phyloP scores from a whole-genome alignment of 2,329 filamentous ascomycete genomes.

The Diaporthe citrichinensis region DNA sequence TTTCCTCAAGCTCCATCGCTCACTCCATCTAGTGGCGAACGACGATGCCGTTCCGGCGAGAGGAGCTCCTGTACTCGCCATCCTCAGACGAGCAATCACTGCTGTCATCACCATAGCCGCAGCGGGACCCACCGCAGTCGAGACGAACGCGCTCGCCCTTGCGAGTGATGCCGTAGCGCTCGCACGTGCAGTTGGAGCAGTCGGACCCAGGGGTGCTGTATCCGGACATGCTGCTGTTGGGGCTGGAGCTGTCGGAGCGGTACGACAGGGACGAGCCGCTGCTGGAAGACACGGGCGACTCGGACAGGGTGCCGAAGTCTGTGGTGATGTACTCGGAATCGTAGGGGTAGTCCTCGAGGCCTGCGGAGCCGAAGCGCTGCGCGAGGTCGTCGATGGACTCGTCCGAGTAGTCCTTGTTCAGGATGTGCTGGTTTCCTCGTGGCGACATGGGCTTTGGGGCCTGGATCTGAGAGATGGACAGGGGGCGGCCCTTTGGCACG shows the following conservation, averaged over 20 bases:
- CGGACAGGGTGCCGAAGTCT: conserved; percentile 64
- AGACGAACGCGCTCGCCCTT: conserved; percentile 94
- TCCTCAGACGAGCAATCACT: conserved; percentile 78
- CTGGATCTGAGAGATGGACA: conserved; percentile 90
- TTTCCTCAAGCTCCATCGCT: conserved; percentile 36
- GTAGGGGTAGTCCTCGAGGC: conserved; percentile 68
- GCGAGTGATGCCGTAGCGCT: conserved; percentile 96
- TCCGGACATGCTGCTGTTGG: conserved; percentile 80
- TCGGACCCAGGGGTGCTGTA: conserved; percentile 86
- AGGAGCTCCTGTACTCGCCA: conserved; percentile 71
- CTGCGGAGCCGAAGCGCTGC: conserved; percentile 76
- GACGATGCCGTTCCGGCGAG: conserved; percentile 76
- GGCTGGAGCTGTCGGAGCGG: conserved; percentile 81
- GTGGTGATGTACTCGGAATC: conserved; percentile 68
- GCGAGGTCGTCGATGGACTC: conserved; percentile 85
- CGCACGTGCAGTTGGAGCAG: conserved; percentile 87
- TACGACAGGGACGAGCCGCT: conserved; percentile 77
- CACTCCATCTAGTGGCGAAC: conserved; percentile 57
- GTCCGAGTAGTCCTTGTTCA: conserved; percentile 83
- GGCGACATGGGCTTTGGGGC: conserved; percentile 92
- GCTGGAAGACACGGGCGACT: conserved; percentile 64
- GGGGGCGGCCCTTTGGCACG: conserved; percentile 88
- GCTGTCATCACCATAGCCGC: conserved; percentile 82
- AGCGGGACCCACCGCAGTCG: conserved; percentile 92
- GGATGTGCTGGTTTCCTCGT: conserved; percentile 88